Evolutionary conservation across 2,329 filamentous ascomycete genomes (phyloP).

Genomic region (Monosporascus cannonballus): DNA sequence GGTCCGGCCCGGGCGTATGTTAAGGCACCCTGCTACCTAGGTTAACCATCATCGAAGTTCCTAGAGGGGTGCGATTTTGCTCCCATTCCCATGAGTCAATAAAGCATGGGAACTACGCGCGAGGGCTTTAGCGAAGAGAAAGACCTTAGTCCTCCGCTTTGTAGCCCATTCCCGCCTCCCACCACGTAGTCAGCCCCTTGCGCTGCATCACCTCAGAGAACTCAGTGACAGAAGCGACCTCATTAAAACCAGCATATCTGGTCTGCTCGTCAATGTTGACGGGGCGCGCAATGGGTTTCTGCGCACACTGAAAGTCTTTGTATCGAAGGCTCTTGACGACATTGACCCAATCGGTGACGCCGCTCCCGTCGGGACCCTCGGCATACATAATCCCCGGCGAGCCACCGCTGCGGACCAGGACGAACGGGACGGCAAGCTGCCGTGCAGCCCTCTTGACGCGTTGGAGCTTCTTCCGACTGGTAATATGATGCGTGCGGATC

Average conservation of each 20-base stretch:
- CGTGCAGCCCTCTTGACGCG: slow-evolving; percentile 59
- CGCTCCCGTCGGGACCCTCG: slow-evolving; percentile 47
- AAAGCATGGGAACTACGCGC: too few species aligned
- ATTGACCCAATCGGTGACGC: slow-evolving; percentile 58
- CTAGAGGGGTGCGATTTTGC: too few species aligned
- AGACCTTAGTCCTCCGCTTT: background rate
- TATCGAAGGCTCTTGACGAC: slow-evolving; percentile 60
- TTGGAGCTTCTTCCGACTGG: slow-evolving; percentile 65
- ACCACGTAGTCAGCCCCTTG: slow-evolving; percentile 57
- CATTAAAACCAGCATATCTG: slow-evolving; percentile 35
- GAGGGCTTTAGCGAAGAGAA: background rate
- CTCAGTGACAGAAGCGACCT: slow-evolving; percentile 58
- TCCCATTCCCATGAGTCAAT: background rate
- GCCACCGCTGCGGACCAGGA: slow-evolving; percentile 61
- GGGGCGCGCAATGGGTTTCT: slow-evolving; percentile 36
- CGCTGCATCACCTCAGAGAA: slow-evolving; percentile 58
- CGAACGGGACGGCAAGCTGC: slow-evolving; percentile 52
- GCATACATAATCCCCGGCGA: slow-evolving; percentile 76
- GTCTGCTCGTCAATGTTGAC: slow-evolving; percentile 7
- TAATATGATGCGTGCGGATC: slow-evolving; percentile 77
- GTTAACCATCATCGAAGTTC: too few species aligned
- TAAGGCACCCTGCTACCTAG: too few species aligned
- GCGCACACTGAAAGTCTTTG: slow-evolving; percentile 64
- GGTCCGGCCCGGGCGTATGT: too few species aligned
- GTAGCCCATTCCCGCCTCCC: slow-evolving; percentile 48